Evolutionary conservation across 805 yeast species (phyloP), one percentile per base, ranked within the genome.

Genomic region (Yamadazyma nakazawae): DNA sequence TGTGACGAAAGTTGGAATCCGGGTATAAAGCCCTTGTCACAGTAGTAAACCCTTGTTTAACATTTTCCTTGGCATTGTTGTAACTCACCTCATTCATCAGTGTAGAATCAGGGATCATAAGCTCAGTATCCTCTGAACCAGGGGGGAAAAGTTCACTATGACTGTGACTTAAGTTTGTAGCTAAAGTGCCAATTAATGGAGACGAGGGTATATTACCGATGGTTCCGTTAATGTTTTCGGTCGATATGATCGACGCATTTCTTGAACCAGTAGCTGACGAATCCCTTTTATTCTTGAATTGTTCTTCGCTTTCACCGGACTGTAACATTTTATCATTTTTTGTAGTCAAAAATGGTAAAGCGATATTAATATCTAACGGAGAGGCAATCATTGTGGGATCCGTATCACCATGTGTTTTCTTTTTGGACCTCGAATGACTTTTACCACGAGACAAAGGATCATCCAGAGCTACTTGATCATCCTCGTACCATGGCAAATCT

Each of bases 1-100:
- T 73, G 55, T 82, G 84, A 30, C 81, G 74, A 56, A 77, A 83
- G 52, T 84, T 80, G 13, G 78, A 70, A 56, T 85, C 90, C 1
- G 91, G 83, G 52, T 79, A 78, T 43, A 84, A 70, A 1, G 77
- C 77, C 40, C 66, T 61, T 0, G 65, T 45, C 1, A 64, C 57
- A 0, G 55, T 50, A 5, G 75, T 72, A 46, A 55, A 69, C 2
- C 77, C 76, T 16, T 57, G 59, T 34, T 60, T 65, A 18, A 64
- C 59, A 46, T 62, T 64, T 34, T 67, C 72, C 31, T 51, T 54
- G 19, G 44, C 24, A 35, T 50, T 45, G 21, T 54, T 46, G 11
- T 46, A 50, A 34, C 50, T 47, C n/a, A 62, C 63, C 26, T 66
- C 68, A n/a, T 55, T 49, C 55, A 67, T 57, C 40, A 65, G 60